phyloP scores from a whole-genome alignment of 164 flowering plant species.

The Nymphaea thermarum region DNA sequence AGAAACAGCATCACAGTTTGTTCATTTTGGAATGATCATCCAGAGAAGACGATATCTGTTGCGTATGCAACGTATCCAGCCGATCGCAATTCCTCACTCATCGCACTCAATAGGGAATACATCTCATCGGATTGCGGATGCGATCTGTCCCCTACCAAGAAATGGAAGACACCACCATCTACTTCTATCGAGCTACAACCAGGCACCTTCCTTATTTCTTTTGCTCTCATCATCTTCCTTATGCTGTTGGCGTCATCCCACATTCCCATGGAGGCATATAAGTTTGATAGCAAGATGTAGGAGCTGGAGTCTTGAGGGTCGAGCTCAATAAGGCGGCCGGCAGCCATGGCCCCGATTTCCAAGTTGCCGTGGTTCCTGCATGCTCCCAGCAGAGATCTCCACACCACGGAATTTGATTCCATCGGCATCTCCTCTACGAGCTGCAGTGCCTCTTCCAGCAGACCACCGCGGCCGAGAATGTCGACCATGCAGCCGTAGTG shows the following conservation, averaged over 20 bases:
- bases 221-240: slow-evolving; percentile 11
- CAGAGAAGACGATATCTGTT: neutral
- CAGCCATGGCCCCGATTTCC: slow-evolving; percentile 13
- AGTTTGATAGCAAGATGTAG: slow-evolving; percentile 10
- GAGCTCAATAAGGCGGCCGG: slow-evolving; percentile 6
- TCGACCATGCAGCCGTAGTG: slow-evolving; percentile 16
- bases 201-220: slow-evolving; percentile 7
- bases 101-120: slow-evolving; percentile 9
- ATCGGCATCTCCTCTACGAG: slow-evolving; percentile 10
- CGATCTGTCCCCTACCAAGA: slow-evolving; percentile 9
- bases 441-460: slow-evolving; percentile 10
- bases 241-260: slow-evolving; percentile 5
- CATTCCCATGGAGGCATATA: slow-evolving; percentile 5
- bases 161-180: slow-evolving; percentile 9
- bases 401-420: slow-evolving; percentile 11
- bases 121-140: slow-evolving; percentile 10
- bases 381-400: slow-evolving; percentile 11
- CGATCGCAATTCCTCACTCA: slow-evolving; percentile 4
- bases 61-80: slow-evolving; percentile 8
- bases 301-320: slow-evolving; percentile 8
- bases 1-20: too few species aligned
- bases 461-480: slow-evolving; percentile 13
- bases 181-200: slow-evolving; percentile 13
- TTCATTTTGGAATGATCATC: too few species aligned
- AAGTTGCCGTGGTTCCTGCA: slow-evolving; percentile 11